Evolutionary conservation across 164 flowering plant genomes (phyloP), one percentile per base, ranked within the genome.

Genomic region (Chimonanthus praecox): DNA sequence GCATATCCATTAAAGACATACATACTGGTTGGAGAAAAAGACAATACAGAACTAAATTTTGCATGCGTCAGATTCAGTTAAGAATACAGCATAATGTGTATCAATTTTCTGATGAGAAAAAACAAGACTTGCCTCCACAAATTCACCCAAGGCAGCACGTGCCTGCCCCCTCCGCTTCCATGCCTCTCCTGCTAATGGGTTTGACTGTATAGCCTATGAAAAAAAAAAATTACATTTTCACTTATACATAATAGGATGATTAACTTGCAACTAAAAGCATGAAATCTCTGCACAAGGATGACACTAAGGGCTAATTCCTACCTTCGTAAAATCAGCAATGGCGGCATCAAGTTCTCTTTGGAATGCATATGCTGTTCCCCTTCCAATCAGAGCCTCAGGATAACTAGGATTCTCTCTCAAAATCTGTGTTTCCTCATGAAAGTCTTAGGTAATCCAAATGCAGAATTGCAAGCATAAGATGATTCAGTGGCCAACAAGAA

Each of bases 121-220:
- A 67, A 65, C 64, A 20, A 64, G 33, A 60, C 84, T 83, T 72
- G 89, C 99, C 97, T 89, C 87, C 79, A 74, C 82, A 81, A 85
- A 87, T 81, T 90, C 87, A 69, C 99, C 98, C 69, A 95, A 80
- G 71, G 99, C 98, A 84, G 98, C 99, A 66, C 94, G 90, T 47
- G 99, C 99, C 80, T 95, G 99, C 66, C 99, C 99, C 72, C 99
- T 85, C 46, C 99, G 88, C 74, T 92, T 95, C 99, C 98, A 95
- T 72, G 99, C 98, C 90, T 95, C 99, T 73, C 91, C 89, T 77
- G 97, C 95, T 58, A 83, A 84, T 75, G 97, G 96, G 72, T 95
- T 88, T 70, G 86, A 85, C 77, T 88, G 67, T 63, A 95, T 85
- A 51, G 99, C 98, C 99, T 94, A 68, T 49, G 20, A 21, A 62